phyloP scores from a whole-genome alignment of 148 eudicot genomes.

The Cornus florida region DNA sequence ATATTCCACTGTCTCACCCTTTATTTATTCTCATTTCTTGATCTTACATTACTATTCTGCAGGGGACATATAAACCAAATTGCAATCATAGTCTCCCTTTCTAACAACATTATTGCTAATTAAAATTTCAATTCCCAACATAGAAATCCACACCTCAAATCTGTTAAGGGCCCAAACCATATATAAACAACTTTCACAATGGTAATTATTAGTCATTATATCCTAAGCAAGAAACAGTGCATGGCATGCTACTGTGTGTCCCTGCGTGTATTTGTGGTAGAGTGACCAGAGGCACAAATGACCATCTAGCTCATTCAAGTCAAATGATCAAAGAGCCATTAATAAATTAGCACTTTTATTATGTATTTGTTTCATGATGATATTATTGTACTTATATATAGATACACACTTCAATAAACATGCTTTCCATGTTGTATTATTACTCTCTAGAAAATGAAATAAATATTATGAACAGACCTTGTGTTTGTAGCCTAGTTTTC shows the following conservation, averaged over 20 bases:
- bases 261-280: neutral
- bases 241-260: neutral
- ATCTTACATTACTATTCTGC: slow-evolving; percentile 6
- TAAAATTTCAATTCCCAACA: neutral
- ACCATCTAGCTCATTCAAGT: neutral
- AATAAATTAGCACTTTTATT: neutral
- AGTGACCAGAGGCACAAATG: neutral
- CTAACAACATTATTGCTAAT: neutral
- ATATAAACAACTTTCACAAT: neutral
- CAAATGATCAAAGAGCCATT: neutral
- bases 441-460: neutral
- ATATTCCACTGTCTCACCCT: slow-evolving; percentile 21
- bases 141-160: neutral
- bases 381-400: too few species aligned
- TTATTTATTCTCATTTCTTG: slow-evolving; percentile 25
- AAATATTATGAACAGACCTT: too few species aligned
- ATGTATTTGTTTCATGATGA: too few species aligned
- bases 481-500: too few species aligned
- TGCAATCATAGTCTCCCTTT: slow-evolving; percentile 6
- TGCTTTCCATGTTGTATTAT: neutral
- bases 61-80: slow-evolving; percentile 23
- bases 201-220: slow-evolving; percentile 5
- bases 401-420: neutral
- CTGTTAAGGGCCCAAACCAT: neutral
- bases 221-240: neutral